Evolutionary conservation across 441 rosid genomes (phyloP), one percentile per base, ranked within the genome.

Genomic region (Gossypium trilobum): DNA sequence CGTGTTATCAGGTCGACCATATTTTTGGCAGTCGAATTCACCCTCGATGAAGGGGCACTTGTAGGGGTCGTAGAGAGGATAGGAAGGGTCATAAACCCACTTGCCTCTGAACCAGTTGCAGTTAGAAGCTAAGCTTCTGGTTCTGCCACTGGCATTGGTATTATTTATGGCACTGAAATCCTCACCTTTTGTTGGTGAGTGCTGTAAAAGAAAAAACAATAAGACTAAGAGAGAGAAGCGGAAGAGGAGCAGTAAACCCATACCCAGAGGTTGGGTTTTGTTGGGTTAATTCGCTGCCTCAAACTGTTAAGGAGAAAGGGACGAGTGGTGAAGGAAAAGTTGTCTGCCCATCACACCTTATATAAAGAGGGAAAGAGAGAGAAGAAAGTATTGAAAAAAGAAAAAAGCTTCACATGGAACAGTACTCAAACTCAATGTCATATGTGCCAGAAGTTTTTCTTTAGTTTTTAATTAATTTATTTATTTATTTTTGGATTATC

Each of bases 1-100:
- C 33, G 54, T 58, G 4, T 23, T 61, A 68, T 94, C 99, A 2
- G 88, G 93, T 2, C 99, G 90, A 20, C 97, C 97, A 72, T 85
- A 83, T 77, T 82, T 89, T 44, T 81, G 77, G 83, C 99, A 94
- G 75, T 94, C 76, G 84, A 94, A 94, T 73, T 90, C 79, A 17
- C 87, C 83, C 72, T 89, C 91, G 57, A 92, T 73, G 87, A 90
- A 92, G 42, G 99, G 97, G 58, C 99, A 94, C 27, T 63, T 81
- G 0, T 84, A 82, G 25, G 88, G 60, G 75, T 84, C 79, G 60
- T 94, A 94, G 58, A 87, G 91, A 64, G 97, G 97, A 44, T 88
- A 91, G 0, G 87, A 82, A 23, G 81, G 68, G 70, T 93, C 97
- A 25, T 72, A 93, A 0, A 91, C 96, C 98, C 98, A 93, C 70